Evolutionary conservation across 2,329 filamentous ascomycete species (phyloP).

Genomic region (Paradendryphiella salina): DNA sequence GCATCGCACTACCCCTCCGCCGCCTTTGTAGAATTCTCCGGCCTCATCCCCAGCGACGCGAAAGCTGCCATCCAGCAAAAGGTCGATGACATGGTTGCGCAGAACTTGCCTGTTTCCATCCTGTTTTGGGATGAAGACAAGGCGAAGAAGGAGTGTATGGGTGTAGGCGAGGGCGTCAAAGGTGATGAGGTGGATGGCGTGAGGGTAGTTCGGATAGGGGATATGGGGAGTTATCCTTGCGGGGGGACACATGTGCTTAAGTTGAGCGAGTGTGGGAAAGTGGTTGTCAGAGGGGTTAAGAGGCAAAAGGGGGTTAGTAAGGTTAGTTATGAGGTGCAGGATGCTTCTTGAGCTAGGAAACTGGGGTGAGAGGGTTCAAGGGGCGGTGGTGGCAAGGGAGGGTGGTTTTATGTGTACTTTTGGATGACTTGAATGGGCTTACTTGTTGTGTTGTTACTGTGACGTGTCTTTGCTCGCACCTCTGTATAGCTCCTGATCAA

Average conservation of each 20-base stretch:
- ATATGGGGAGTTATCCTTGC: constrained; percentile 71
- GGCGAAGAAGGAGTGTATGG: constrained; percentile 51
- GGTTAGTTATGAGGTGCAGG: constrained; percentile 53
- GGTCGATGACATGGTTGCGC: constrained; percentile 61
- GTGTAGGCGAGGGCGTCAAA: constrained; percentile 47
- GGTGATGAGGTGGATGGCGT: constrained; percentile 45
- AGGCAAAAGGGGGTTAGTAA: constrained; percentile 65
- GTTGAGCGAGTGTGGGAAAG: constrained; percentile 62
- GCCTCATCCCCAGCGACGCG: constrained; percentile 62
- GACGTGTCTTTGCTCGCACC: background rate
- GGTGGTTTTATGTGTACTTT: no score
- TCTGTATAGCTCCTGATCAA: constrained; percentile 13
- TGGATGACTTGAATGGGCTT: no score
- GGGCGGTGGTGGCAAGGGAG: no score
- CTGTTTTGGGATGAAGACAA: constrained; percentile 70
- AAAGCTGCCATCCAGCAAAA: constrained; percentile 60
- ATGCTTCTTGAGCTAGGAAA: no score
- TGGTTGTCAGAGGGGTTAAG: constrained; percentile 68
- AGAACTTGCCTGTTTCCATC: constrained; percentile 51
- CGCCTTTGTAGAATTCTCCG: constrained; percentile 68
- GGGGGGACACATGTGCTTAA: constrained; percentile 72
- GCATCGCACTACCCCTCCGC: constrained; percentile 71
- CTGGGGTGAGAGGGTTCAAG: no score
- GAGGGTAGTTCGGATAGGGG: constrained; percentile 69
- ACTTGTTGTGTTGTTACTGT: no score